phyloP scores from a whole-genome alignment of 495 filamentous ascomycete species.

The Chaetomidium leptoderma region DNA sequence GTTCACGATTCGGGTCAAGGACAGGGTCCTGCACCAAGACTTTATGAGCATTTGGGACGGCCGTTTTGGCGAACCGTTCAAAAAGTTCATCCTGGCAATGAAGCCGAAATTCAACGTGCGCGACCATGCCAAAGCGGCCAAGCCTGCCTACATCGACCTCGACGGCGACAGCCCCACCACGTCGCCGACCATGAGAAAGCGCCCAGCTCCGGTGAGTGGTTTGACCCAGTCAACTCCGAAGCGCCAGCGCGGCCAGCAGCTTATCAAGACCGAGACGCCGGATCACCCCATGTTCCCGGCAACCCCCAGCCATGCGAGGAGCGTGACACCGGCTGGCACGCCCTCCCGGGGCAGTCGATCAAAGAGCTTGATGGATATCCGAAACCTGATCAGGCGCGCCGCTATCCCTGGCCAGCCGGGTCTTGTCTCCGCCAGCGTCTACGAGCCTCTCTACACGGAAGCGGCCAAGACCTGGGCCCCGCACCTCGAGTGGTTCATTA shows the following conservation, averaged over 20 bases:
- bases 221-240: slow-evolving; percentile 14
- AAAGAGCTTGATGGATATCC: slow-evolving; percentile 34
- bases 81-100: slow-evolving; percentile 31
- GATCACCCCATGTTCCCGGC: background rate
- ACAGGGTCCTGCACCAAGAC: slow-evolving; percentile 33
- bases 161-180: slow-evolving; percentile 22
- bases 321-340: background rate
- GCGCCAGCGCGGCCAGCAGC: slow-evolving; percentile 16
- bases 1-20: slow-evolving; percentile 40
- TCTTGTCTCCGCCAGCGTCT: slow-evolving; percentile 40
- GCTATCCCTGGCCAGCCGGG: slow-evolving; percentile 44
- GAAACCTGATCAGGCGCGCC: slow-evolving; percentile 32
- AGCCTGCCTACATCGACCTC: slow-evolving; percentile 27
- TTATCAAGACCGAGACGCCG: slow-evolving; percentile 22
- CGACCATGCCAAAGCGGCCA: slow-evolving; percentile 12
- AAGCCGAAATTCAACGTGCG: slow-evolving; percentile 43
- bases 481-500: slow-evolving; percentile 34
- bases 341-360: background rate
- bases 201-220: background rate
- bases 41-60: slow-evolving; percentile 27
- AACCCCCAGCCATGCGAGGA: slow-evolving; percentile 9
- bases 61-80: slow-evolving; percentile 35
- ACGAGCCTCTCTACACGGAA: slow-evolving; percentile 37
- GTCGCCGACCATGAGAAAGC: slow-evolving; percentile 23
- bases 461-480: slow-evolving; percentile 36